These are phyloP conservation scores for Ophiocordyceps camponoti-leonardi DNA, from an alignment of 2,329 filamentous ascomycete species.

Conservation along the genomic window DNA sequence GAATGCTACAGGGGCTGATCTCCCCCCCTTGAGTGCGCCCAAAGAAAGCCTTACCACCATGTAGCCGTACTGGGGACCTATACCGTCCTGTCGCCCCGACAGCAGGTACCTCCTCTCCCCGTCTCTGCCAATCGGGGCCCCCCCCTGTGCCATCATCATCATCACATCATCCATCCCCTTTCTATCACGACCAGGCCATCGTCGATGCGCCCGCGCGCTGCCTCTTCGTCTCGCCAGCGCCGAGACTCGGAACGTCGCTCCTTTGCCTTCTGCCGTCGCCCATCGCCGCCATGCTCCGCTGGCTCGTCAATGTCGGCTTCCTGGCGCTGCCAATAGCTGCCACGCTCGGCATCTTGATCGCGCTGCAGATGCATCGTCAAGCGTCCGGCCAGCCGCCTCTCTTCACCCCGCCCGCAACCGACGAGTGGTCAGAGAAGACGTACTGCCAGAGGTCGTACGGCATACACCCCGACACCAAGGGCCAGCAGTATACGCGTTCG, in stretches of 20 bases:
- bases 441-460: slow-evolving; percentile 27
- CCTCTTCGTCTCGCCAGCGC: not conserved
- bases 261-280: not conserved
- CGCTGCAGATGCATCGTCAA: slow-evolving; percentile 25
- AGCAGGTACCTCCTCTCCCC: not conserved
- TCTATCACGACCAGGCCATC: not conserved
- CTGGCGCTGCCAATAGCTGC: slow-evolving; percentile 30
- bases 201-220: not conserved
- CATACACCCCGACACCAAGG: slow-evolving; percentile 24
- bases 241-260: not conserved
- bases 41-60: too few relatives aligned
- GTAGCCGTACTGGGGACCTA: not conserved
- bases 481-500: slow-evolving; percentile 30
- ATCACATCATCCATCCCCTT: too few relatives aligned
- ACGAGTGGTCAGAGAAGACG: slow-evolving; percentile 16
- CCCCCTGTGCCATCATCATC: too few relatives aligned
- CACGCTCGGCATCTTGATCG: slow-evolving; percentile 30
- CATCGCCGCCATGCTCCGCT: slow-evolving; percentile 18
- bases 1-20: too few relatives aligned
- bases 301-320: slow-evolving; percentile 31
- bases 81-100: not conserved
- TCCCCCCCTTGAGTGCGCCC: too few relatives aligned
- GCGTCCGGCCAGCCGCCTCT: slow-evolving; percentile 25
- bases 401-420: slow-evolving; percentile 14
- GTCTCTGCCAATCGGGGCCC: too few relatives aligned